These are phyloP conservation scores for Pleurotus eryngii DNA, from an alignment of 768 basidiomycete species.

Conservation along the genomic window DNA sequence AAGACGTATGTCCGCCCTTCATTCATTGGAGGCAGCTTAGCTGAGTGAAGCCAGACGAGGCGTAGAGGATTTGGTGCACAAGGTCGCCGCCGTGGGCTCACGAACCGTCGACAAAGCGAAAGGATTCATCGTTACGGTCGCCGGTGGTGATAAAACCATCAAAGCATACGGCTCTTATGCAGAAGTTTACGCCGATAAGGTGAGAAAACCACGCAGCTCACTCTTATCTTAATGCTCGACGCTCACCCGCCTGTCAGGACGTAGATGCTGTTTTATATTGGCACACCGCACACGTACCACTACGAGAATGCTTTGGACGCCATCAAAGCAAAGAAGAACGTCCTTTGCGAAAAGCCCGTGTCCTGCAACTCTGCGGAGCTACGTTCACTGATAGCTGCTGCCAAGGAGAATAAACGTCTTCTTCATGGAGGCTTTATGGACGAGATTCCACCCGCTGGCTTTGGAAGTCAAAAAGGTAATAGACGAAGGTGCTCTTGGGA, in stretches of 20 bases:
- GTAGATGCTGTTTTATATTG: slow-evolving; percentile 82
- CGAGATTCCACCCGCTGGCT: slow-evolving; percentile 72
- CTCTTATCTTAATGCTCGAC: not conserved
- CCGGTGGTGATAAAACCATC: slow-evolving; percentile 47
- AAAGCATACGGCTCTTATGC: slow-evolving; percentile 74
- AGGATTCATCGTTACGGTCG: slow-evolving; percentile 57
- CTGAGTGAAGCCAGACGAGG: slow-evolving; percentile 45
- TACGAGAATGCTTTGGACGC: slow-evolving; percentile 74
- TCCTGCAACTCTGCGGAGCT: slow-evolving; percentile 77
- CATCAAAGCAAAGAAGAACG: slow-evolving; percentile 77
- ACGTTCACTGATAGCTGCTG: slow-evolving; percentile 65
- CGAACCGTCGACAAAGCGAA: slow-evolving; percentile 65
- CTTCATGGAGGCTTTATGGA: slow-evolving; percentile 93
- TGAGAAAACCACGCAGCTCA: slow-evolving; percentile 20
- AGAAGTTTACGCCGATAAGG: slow-evolving; percentile 69
- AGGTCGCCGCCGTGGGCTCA: slow-evolving; percentile 74
- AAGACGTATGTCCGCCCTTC: slow-evolving; percentile 41
- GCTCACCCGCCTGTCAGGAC: slow-evolving; percentile 35
- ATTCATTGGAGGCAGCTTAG: no score
- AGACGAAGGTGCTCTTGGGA: slow-evolving; percentile 61
- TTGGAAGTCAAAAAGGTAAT: slow-evolving; percentile 61
- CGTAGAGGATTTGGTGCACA: slow-evolving; percentile 64
- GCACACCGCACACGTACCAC: slow-evolving; percentile 84
- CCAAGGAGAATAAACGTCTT: slow-evolving; percentile 78
- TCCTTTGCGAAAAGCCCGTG: slow-evolving; percentile 88